phyloP scores from a whole-genome alignment of 2,329 filamentous ascomycete genomes.

The Fusarium sp. region DNA sequence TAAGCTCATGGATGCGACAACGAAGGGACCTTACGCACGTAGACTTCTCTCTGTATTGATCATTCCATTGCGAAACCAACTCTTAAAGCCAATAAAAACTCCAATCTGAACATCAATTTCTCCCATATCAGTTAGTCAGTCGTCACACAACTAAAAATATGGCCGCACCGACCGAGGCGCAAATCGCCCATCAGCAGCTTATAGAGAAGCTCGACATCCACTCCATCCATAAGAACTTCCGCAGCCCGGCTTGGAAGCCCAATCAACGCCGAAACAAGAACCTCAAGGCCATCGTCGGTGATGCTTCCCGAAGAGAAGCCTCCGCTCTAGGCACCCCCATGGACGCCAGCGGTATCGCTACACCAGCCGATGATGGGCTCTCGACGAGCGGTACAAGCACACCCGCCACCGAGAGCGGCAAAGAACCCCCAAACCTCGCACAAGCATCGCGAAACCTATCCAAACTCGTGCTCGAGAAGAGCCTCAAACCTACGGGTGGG shows the following conservation, averaged over 20 bases:
- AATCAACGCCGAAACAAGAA: slow-evolving; percentile 98
- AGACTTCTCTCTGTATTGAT: slow-evolving; percentile 3
- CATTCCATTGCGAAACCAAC: neutral
- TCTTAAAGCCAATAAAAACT: neutral
- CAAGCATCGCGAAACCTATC: slow-evolving; percentile 89
- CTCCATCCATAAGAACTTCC: slow-evolving; percentile 87
- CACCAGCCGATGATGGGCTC: slow-evolving; percentile 69
- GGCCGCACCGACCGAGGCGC: slow-evolving; percentile 76
- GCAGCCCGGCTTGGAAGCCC: slow-evolving; percentile 90
- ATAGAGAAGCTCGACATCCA: slow-evolving; percentile 94
- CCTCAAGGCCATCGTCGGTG: slow-evolving; percentile 94
- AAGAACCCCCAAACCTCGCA: slow-evolving; percentile 78
- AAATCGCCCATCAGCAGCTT: slow-evolving; percentile 86
- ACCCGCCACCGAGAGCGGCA: slow-evolving; percentile 60
- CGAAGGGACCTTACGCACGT: neutral
- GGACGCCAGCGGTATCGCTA: slow-evolving; percentile 80
- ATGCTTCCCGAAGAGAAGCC: slow-evolving; percentile 90
- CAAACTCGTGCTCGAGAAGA: slow-evolving; percentile 90
- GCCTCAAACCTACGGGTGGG: slow-evolving; percentile 60
- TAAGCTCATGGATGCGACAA: slow-evolving; percentile 27
- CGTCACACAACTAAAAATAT: slow-evolving; percentile 54
- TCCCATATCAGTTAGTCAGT: neutral
- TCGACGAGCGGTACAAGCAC: slow-evolving; percentile 71
- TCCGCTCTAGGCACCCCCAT: slow-evolving; percentile 84
- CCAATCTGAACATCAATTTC: neutral